Evolutionary conservation across 768 basidiomycete species (phyloP).

Genomic region (Mycena amicta): DNA sequence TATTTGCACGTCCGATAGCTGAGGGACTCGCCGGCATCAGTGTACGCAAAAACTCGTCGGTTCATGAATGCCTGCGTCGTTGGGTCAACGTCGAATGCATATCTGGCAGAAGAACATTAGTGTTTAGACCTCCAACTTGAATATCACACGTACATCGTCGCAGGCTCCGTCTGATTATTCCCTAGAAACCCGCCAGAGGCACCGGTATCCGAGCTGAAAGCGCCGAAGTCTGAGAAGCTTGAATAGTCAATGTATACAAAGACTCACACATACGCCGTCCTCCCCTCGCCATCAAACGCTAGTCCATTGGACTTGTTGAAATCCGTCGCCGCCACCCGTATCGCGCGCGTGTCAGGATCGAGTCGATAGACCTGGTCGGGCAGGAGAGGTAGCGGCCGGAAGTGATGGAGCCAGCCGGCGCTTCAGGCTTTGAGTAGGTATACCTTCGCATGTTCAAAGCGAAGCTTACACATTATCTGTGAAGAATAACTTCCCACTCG

Average conservation of each 20-base stretch:
- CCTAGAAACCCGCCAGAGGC: conserved; percentile 46
- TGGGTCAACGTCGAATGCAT: conserved; percentile 68
- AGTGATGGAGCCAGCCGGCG: conserved; percentile 58
- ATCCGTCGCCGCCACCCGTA: conserved; percentile 75
- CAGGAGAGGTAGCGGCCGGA: conserved; percentile 65
- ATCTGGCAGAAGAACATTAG: conserved; percentile 43
- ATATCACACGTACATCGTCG: conserved; percentile 55
- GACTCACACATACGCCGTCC: conserved; percentile 61
- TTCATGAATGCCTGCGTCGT: conserved; percentile 55
- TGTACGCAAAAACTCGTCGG: conserved; percentile 67
- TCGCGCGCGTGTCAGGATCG: conserved; percentile 62
- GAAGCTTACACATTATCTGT: conserved; percentile 74
- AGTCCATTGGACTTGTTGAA: conserved; percentile 74
- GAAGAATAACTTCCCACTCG: conserved; percentile 72
- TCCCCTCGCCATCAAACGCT: conserved; percentile 66
- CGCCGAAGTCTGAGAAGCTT: neutral
- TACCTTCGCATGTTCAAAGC: too few relatives aligned
- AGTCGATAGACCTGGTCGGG: conserved; percentile 81
- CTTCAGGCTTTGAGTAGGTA: too few relatives aligned
- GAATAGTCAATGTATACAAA: neutral
- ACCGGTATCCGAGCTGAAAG: conserved; percentile 58
- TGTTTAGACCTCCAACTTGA: neutral
- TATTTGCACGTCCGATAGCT: too few relatives aligned
- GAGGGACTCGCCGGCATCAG: conserved; percentile 70
- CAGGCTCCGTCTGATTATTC: conserved; percentile 59